phyloP scores from a whole-genome alignment of 352 stramenopile species.

The Pythium sukuiense region DNA sequence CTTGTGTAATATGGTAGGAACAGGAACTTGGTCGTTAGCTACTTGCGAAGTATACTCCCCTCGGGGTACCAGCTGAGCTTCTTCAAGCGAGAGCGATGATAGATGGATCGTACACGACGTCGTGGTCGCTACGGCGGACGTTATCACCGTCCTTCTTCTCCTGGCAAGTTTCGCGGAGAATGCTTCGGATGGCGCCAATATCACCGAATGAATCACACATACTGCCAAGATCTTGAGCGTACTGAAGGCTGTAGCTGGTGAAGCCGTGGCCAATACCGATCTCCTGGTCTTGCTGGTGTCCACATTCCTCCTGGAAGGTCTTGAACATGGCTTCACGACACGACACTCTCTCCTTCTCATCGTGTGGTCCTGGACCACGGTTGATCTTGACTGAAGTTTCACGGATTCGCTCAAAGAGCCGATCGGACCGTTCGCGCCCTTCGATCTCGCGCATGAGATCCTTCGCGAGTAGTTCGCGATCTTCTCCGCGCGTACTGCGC shows the following conservation, averaged over 20 bases:
- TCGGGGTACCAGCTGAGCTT: no score
- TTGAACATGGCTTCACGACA: slow-evolving; percentile 21
- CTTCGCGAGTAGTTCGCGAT: slow-evolving; percentile 39
- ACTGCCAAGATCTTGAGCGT: slow-evolving; percentile 29
- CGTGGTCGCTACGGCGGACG: background rate
- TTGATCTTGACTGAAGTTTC: slow-evolving; percentile 4
- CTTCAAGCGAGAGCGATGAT: slow-evolving; percentile 5
- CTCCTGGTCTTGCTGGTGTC: slow-evolving; percentile 2
- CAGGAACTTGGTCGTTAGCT: background rate
- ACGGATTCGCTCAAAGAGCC: slow-evolving; percentile 54
- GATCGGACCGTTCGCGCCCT: slow-evolving; percentile 50
- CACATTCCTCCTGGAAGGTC: slow-evolving; percentile 26
- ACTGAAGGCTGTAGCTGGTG: slow-evolving; percentile 73
- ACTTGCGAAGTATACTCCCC: no score
- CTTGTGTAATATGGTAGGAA: background rate
- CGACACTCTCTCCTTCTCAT: slow-evolving; percentile 4
- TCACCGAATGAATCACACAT: slow-evolving; percentile 23
- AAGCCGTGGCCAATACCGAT: slow-evolving; percentile 40
- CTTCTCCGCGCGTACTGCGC: slow-evolving; percentile 39
- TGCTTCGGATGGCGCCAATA: slow-evolving; percentile 3
- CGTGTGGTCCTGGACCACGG: background rate
- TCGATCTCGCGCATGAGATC: slow-evolving; percentile 43
- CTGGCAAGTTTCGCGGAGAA: slow-evolving; percentile 16
- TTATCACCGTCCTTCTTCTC: background rate
- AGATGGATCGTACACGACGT: slow-evolving; percentile 7